Base-by-base conservation (phyloP, 2,329 filamentous ascomycete genomes). In the Lizonia empirigonia region DNA sequence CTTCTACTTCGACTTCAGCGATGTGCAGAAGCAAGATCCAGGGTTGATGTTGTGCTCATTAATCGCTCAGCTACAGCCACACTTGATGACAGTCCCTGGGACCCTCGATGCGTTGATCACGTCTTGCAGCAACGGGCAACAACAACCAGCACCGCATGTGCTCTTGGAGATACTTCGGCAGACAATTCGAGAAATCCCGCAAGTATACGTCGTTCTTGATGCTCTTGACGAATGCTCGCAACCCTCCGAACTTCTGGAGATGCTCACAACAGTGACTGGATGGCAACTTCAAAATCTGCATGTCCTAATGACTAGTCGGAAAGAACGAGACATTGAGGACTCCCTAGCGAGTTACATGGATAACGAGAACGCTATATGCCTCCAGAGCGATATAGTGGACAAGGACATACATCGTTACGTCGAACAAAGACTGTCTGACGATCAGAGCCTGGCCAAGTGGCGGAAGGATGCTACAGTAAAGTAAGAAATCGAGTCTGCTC, bases 1-100 rank as follows among this genome's bases (percentile, higher is more conserved):
- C 48, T 71, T 69, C 39, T 69, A 56, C 52, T 71, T 71, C 30
- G 60, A 67, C 45, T 78, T 78, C 58, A 76, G 66, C 5, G 67
- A 77, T 40, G 32, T 7, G 0, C 37, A 64, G 20, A 78, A 77
- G 39, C 73, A 76, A 46, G 32, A 56, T 0, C 35, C 69, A 5
- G 65, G 71, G 13, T 54, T 63, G 0, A 69, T 76, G 62, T 8
- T 78, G 1, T 66, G 69, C 15, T 76, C 74, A 9, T 56, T 78
- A 2, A 35, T 76, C 8, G 50, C 27, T 12, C 76, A 78, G 45
- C 56, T 77, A 2, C 65, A 64, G 37, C 32, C 58, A 18, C 58
- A 60, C 12, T 53, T 39, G 7, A 19, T 33, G 8, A 45, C 38
- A 10, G 39, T 62, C 12, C 63, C 55, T 5, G 13, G 30, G 22